A percentile compares a stretch with the other conserved stretches of the same genome.
Evolutionary conservation across 1,284 basidiomycete genomes (phyloP).

Genomic region (Marasmius oreades): DNA sequence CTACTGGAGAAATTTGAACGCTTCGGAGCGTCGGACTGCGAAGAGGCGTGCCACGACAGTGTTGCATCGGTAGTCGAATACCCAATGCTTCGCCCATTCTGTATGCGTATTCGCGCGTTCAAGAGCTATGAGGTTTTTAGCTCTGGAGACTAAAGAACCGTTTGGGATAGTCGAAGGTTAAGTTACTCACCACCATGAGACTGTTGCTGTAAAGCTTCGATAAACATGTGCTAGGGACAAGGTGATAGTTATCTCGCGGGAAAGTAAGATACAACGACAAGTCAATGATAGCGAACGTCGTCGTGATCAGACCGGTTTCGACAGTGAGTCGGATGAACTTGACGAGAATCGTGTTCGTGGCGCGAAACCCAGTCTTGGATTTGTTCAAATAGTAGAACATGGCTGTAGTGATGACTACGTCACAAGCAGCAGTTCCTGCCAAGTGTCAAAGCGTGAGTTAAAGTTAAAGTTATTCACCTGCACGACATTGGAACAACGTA

Average conservation of each 20-base stretch:
- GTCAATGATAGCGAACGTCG: slow-evolving; percentile 11
- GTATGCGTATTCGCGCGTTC: background rate
- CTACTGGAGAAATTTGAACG: too few relatives aligned
- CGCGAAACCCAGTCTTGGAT: background rate
- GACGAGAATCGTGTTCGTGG: background rate
- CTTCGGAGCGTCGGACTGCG: too few relatives aligned
- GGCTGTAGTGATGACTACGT: slow-evolving; percentile 10
- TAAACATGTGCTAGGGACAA: slow-evolving; percentile 12
- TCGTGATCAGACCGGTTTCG: slow-evolving; percentile 12
- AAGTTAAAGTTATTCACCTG: too few relatives aligned
- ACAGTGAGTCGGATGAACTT: slow-evolving; percentile 11
- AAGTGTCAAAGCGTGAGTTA: too few relatives aligned
- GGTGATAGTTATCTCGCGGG: slow-evolving; percentile 14
- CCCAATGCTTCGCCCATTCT: background rate
- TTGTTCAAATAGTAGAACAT: slow-evolving; percentile 1
- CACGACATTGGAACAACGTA: background rate
- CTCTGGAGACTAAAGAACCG: background rate
- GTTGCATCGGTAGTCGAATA: background rate
- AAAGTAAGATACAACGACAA: slow-evolving; percentile 10
- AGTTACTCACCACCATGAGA: slow-evolving; percentile 12
- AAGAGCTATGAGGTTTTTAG: background rate
- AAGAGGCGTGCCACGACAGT: background rate
- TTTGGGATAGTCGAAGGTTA: background rate
- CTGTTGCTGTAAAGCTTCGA: slow-evolving; percentile 16
- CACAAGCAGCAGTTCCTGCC: slow-evolving; percentile 13